phyloP scores from a whole-genome alignment of 2,329 filamentous ascomycete species.

The Xylariomycetidae sp. region DNA sequence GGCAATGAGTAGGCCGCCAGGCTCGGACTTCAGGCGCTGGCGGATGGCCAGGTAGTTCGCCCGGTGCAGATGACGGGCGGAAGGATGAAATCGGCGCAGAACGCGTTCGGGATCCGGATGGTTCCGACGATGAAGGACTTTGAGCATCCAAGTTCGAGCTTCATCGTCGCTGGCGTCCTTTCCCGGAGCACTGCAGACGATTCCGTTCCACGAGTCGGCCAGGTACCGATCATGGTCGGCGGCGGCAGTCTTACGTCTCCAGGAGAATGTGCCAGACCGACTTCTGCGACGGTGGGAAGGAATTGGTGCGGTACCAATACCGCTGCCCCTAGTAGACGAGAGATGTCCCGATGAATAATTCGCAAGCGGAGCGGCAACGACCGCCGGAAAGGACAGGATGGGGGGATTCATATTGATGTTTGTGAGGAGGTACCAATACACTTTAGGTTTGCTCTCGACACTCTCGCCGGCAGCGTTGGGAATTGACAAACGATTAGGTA shows the following conservation, averaged over 20 bases:
- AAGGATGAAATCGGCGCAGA: slow-evolving; percentile 11
- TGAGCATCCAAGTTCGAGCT: slow-evolving; percentile 17
- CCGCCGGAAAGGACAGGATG: too few relatives aligned
- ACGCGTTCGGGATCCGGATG: slow-evolving; percentile 18
- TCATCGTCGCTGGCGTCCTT: slow-evolving; percentile 13
- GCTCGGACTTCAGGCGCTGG: slow-evolving; percentile 16
- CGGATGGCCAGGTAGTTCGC: slow-evolving; percentile 14
- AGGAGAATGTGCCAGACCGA: background rate
- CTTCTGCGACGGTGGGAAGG: too few relatives aligned
- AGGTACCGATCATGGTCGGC: slow-evolving; percentile 4
- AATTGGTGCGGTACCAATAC: too few relatives aligned
- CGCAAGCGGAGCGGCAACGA: too few relatives aligned
- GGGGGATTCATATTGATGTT: too few relatives aligned
- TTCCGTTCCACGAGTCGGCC: slow-evolving; percentile 10
- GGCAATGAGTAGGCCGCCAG: slow-evolving; percentile 16
- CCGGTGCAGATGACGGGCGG: slow-evolving; percentile 18
- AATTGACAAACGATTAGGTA: too few relatives aligned
- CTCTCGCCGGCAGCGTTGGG: too few relatives aligned
- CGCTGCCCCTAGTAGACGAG: too few relatives aligned
- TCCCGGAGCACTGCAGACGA: slow-evolving; percentile 15
- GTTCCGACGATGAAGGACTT: slow-evolving; percentile 17
- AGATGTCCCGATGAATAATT: too few relatives aligned
- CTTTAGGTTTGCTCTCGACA: too few relatives aligned
- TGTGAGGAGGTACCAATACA: too few relatives aligned
- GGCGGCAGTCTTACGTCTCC: background rate